Percentiles rank a stretch among this genome's conserved stretches.
These are phyloP conservation scores for Pythium biforme DNA, from an alignment of 352 stramenopile genomes.

Conservation along the genomic window DNA sequence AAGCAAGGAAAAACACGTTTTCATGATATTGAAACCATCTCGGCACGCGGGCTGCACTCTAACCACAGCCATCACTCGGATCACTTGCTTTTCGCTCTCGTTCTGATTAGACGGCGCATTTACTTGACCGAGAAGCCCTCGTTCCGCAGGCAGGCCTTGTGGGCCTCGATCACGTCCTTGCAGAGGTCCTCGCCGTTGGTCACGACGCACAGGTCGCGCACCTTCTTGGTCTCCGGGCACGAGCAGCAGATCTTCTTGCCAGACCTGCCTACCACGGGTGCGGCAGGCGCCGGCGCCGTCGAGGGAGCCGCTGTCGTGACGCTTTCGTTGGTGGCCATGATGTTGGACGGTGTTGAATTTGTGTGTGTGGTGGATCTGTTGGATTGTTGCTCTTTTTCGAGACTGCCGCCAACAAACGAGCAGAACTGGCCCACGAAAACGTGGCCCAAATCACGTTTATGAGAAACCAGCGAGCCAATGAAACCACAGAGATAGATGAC, in stretches of 20 bases:
- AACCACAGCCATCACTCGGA: not conserved
- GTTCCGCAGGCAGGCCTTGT: conserved; percentile 95
- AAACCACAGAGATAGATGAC: conserved; percentile 8
- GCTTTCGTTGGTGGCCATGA: conserved; percentile 53
- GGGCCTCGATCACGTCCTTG: conserved; percentile 95
- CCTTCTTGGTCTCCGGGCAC: conserved; percentile 96
- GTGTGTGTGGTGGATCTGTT: conserved; percentile 1
- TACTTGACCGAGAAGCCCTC: conserved; percentile 96
- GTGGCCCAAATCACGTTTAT: not conserved
- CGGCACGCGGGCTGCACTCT: too few species aligned
- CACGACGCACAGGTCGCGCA: conserved; percentile 90
- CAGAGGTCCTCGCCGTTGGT: conserved; percentile 91
- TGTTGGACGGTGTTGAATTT: conserved; percentile 9
- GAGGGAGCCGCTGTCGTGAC: conserved; percentile 13
- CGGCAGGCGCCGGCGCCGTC: conserved; percentile 24
- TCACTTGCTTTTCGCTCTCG: not conserved
- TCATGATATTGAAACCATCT: too few species aligned
- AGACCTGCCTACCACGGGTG: conserved; percentile 87
- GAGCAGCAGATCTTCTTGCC: conserved; percentile 99
- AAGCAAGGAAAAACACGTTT: too few species aligned
- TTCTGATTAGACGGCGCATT: not conserved
- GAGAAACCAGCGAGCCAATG: not conserved
- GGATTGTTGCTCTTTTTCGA: conserved; percentile 2
- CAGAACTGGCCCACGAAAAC: not conserved
- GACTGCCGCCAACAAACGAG: not conserved